phyloP scores from a whole-genome alignment of 345 rosid species.

The Sisymbrium altissimum region DNA sequence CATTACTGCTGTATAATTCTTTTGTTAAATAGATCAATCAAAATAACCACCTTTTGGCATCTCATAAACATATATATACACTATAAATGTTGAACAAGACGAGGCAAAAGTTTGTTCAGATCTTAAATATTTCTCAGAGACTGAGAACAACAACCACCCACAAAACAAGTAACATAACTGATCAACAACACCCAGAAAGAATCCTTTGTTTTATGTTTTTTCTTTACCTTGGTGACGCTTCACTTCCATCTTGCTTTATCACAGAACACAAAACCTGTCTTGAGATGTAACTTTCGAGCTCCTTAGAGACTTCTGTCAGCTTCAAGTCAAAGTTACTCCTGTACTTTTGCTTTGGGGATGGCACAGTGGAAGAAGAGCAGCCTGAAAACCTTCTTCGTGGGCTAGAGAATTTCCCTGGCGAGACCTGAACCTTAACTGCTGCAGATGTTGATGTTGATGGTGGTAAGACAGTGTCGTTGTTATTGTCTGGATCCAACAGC shows the following conservation, averaged over 20 bases:
- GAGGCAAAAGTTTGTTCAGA: constrained; percentile 15
- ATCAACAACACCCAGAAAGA: constrained; percentile 22
- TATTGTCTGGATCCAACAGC: constrained; percentile 47
- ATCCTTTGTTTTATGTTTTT: neutral
- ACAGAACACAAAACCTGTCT: constrained; percentile 82
- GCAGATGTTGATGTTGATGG: constrained; percentile 52
- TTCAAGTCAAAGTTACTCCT: constrained; percentile 81
- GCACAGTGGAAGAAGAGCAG: constrained; percentile 40
- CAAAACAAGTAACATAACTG: neutral
- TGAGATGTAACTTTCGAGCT: constrained; percentile 84
- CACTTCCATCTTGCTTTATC: constrained; percentile 63
- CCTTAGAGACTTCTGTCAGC: constrained; percentile 82
- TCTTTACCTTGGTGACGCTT: constrained; percentile 61
- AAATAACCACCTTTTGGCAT: neutral
- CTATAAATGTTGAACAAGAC: constrained; percentile 1
- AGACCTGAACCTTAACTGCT: constrained; percentile 40
- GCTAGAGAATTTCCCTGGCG: constrained; percentile 72
- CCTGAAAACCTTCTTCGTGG: constrained; percentile 89
- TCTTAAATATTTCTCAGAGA: constrained; percentile 51
- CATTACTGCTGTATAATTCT: neutral
- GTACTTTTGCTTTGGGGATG: constrained; percentile 78
- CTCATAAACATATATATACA: neutral
- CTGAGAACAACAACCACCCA: constrained; percentile 26
- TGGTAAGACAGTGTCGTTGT: constrained; percentile 32
- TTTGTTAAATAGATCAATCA: neutral